Conservation (phyloP, 106 monocot species). For the Triglochin maritima region DNA sequence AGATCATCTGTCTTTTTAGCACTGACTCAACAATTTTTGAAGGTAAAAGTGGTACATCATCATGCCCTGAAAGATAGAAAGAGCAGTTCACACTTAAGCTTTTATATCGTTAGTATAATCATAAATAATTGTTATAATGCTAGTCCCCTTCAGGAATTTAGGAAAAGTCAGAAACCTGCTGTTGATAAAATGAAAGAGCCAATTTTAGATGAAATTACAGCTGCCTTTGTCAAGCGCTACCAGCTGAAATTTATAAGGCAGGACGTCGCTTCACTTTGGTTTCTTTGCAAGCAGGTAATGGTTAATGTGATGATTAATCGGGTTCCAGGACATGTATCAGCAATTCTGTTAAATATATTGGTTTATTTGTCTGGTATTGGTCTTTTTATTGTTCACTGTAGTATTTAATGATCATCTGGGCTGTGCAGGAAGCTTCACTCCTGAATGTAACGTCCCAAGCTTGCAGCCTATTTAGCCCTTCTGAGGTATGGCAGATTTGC, state of each 20-base stretch:
- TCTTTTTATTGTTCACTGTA: too few species aligned
- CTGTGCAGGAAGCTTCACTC: constrained; percentile 81
- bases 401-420: not conserved
- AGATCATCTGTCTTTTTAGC: too few species aligned
- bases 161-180: constrained; percentile 66
- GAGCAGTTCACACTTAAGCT: too few species aligned
- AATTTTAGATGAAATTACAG: constrained; percentile 51
- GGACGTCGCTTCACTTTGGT: constrained; percentile 83
- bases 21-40: too few species aligned
- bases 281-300: constrained; percentile 93
- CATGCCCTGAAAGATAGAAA: too few species aligned
- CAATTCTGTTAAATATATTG: not conserved
- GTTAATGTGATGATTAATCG: not conserved
- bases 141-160: constrained; percentile 48
- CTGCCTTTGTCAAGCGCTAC: constrained; percentile 35
- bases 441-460: constrained; percentile 86
- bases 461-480: constrained; percentile 68
- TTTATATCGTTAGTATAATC: too few species aligned
- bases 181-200: constrained; percentile 86
- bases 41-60: too few species aligned
- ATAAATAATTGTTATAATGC: not conserved
- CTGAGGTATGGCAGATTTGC: constrained; percentile 41
- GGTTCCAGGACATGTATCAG: not conserved
- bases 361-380: too few species aligned
- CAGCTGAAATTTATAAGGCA: constrained; percentile 66